Evolutionary conservation across 2,329 filamentous ascomycete species (phyloP), one percentile per base, ranked within the genome.

Genomic region (Xylariaceae sp.): DNA sequence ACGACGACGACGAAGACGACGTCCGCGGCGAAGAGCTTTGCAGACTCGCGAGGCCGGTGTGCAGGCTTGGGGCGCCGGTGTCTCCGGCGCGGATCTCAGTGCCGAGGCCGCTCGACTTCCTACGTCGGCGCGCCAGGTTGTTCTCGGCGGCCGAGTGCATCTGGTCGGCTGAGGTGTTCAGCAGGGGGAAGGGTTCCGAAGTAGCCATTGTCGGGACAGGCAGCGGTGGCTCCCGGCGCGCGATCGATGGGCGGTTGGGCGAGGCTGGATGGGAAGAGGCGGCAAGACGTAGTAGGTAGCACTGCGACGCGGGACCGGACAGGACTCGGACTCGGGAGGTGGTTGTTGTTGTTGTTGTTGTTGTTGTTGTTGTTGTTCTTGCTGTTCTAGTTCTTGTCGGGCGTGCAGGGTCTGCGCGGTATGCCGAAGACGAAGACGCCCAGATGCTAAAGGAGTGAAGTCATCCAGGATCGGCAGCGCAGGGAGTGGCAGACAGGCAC

Each of bases 41-140:
- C 37, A 72, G 57, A 47, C 64, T 68, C 42, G 66, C 64, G 25
- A 67, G 60, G 45, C 68, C 70, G 17, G 71, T 68, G 38, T 70
- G 68, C 45, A 75, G 55, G 32, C 69, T 68, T 13, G 71, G 70
- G 23, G 67, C 68, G 39, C 70, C 70, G 16, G 69, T 75, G 46
- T 75, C 72, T 42, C 71, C 72, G 28, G 67, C 65, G 31, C 64
- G 66, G 40, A 75, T 64, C 33, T 74, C 69, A 38, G 60, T 60
- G 42, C 69, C 70, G 25, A 75, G 58, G 21, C 62, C 65, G 55
- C 70, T 75, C 40, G 70, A 74, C 61, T 75, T 75, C 42, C 72
- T 66, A 44, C 70, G 64, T 36, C 70, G 64, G 44, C 67, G 66
- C 29, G 61, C 51, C 30, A 51, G 57, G 44, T 50, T 53, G 38